phyloP scores from a whole-genome alignment of 78 protist genomes.

The Cavenderia fasciculata region DNA sequence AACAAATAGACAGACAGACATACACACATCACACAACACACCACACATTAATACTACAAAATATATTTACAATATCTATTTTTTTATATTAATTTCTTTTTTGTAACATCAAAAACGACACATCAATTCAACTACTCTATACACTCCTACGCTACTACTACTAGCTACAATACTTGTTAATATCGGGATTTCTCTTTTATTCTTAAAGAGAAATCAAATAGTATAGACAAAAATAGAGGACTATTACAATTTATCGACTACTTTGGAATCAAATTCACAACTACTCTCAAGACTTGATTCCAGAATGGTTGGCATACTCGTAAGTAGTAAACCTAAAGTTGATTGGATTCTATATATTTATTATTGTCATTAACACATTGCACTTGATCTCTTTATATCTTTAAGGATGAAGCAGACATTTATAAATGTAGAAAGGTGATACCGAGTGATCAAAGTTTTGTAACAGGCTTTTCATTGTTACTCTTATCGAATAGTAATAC shows the following conservation, averaged over 20 bases:
- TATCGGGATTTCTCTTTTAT: too few species aligned
- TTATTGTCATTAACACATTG: neutral
- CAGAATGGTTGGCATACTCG: constrained; percentile 74
- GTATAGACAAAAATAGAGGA: constrained; percentile 78
- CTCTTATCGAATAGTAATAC: constrained; percentile 21
- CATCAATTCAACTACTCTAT: too few species aligned
- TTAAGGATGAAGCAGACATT: constrained; percentile 41
- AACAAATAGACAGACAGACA: too few species aligned
- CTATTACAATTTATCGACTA: constrained; percentile 60
- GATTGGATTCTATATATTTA: neutral
- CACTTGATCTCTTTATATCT: neutral
- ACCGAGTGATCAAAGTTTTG: constrained; percentile 50
- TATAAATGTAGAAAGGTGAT: constrained; percentile 44
- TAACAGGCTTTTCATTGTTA: constrained; percentile 45
- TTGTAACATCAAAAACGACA: too few species aligned
- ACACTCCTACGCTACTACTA: too few species aligned
- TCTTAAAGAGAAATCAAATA: too few species aligned
- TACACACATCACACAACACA: too few species aligned
- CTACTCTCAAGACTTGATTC: constrained; percentile 56
- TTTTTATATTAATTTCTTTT: too few species aligned
- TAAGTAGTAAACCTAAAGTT: constrained; percentile 17
- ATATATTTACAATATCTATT: too few species aligned
- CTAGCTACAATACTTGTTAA: too few species aligned
- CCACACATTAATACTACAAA: too few species aligned
- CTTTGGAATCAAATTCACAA: constrained; percentile 66